A percentile compares a stretch with the other conserved stretches of the same genome.
These are phyloP conservation scores for Wickerhamomyces alni DNA, from an alignment of 805 yeast genomes.

Conservation along the genomic window DNA sequence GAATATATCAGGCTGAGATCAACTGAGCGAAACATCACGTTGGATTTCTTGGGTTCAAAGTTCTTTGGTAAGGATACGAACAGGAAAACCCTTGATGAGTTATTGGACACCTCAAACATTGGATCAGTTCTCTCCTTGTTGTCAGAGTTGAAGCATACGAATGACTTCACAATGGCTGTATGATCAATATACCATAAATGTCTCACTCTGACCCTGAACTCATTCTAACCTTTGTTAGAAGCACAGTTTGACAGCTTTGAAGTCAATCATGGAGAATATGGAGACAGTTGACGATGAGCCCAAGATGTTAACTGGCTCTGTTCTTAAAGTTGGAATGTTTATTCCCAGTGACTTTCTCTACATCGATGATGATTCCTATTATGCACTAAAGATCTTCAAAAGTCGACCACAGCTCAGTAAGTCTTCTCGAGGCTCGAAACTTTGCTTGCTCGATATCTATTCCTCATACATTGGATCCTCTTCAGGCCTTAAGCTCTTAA, in stretches of 20 bases:
- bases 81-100: constrained; percentile 3
- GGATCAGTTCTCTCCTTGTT: constrained; percentile 2
- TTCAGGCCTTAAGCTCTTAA: constrained; percentile 25
- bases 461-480: constrained; percentile 22
- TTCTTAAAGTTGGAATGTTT: constrained; percentile 3
- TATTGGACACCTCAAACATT: not conserved
- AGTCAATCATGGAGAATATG: constrained; percentile 1
- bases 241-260: not conserved
- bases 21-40: constrained; percentile 1
- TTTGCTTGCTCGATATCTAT: constrained; percentile 17
- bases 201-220: too few species aligned
- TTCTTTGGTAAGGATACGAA: constrained; percentile 1
- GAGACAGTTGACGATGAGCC: constrained; percentile 2
- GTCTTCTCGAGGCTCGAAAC: constrained; percentile 10
- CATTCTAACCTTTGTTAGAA: not conserved
- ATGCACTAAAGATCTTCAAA: constrained; percentile 22
- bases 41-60: constrained; percentile 7
- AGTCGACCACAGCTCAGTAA: constrained; percentile 1
- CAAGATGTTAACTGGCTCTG: not conserved
- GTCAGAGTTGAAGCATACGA: constrained; percentile 2
- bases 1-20: constrained; percentile 3
- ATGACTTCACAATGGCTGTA: not conserved
- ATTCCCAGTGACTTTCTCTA: constrained; percentile 13
- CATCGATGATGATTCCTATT: constrained; percentile 25
- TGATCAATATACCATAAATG: not conserved